Evolutionary conservation across 108 stramenopile genomes (phyloP).

Genomic region (Skeletonema potamos): DNA sequence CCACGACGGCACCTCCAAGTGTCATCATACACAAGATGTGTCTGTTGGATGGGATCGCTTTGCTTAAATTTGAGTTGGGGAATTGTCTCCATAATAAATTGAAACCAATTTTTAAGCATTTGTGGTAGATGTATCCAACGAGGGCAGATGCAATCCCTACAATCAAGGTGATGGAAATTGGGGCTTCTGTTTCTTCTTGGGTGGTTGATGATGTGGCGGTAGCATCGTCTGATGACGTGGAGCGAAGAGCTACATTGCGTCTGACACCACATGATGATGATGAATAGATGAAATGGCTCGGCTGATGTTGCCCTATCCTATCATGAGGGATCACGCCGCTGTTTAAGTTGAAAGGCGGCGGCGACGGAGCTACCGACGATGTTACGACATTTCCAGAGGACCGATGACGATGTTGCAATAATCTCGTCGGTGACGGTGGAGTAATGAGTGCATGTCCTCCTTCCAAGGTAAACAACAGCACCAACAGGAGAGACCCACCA

Average conservation of each 20-base stretch:
- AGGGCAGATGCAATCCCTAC: slow-evolving; percentile 26
- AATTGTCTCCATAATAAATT: slow-evolving; percentile 23
- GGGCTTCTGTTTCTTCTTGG: slow-evolving; percentile 5
- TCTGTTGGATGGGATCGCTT: slow-evolving; percentile 9
- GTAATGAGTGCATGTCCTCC: background rate
- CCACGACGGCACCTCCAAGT: slow-evolving; percentile 18
- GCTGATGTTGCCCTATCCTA: background rate
- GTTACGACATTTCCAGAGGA: background rate
- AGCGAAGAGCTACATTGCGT: background rate
- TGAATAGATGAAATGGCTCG: background rate
- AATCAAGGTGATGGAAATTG: slow-evolving; percentile 16
- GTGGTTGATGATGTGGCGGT: background rate
- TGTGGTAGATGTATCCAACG: slow-evolving; percentile 25
- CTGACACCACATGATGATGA: background rate
- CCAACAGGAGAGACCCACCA: background rate
- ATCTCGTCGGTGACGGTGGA: background rate
- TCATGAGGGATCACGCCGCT: background rate
- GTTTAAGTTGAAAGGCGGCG: background rate
- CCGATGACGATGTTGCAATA: background rate
- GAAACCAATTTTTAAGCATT: slow-evolving; percentile 29
- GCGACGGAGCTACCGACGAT: background rate
- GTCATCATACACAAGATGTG: slow-evolving; percentile 22
- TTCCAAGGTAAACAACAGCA: background rate
- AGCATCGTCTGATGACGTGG: background rate
- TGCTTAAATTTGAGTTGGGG: slow-evolving; percentile 9